These are phyloP conservation scores for Chrysoporthe deuterocubensis DNA, from an alignment of 2,329 filamentous ascomycete genomes.

Conservation along the genomic window DNA sequence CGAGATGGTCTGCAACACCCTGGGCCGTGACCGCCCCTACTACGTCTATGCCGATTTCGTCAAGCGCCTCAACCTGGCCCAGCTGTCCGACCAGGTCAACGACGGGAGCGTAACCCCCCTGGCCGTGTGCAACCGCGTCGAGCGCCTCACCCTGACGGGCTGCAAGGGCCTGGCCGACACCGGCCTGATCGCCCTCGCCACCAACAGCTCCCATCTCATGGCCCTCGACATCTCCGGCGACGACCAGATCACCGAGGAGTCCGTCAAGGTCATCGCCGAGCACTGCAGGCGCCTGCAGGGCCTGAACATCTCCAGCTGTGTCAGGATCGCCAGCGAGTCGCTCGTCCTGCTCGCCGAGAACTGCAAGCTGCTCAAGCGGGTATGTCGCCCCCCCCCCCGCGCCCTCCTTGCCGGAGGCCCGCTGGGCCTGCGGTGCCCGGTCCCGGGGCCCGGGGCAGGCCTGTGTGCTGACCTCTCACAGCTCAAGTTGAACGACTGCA, in stretches of 20 bases:
- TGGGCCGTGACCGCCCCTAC: slow-evolving; percentile 73
- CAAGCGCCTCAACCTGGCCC: slow-evolving; percentile 87
- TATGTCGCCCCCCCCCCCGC: slow-evolving; percentile 46
- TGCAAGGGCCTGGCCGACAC: slow-evolving; percentile 84
- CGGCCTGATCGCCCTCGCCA: slow-evolving; percentile 78
- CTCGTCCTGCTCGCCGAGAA: slow-evolving; percentile 78
- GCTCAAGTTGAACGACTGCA: slow-evolving; percentile 93
- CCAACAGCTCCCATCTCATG: slow-evolving; percentile 78
- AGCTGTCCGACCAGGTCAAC: slow-evolving; percentile 74
- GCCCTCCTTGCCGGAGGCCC: background rate
- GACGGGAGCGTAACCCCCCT: slow-evolving; percentile 88
- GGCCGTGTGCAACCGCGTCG: slow-evolving; percentile 83
- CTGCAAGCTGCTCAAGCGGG: slow-evolving; percentile 85
- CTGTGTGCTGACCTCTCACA: slow-evolving; percentile 40
- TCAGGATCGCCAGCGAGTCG: slow-evolving; percentile 82
- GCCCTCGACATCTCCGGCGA: slow-evolving; percentile 89
- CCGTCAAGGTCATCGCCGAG: slow-evolving; percentile 75
- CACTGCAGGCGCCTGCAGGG: slow-evolving; percentile 88
- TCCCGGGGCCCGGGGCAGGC: background rate
- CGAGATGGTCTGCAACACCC: slow-evolving; percentile 77
- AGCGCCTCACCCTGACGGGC: slow-evolving; percentile 89
- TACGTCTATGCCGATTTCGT: slow-evolving; percentile 91
- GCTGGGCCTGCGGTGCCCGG: background rate
- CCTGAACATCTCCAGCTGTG: slow-evolving; percentile 88
- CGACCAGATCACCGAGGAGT: slow-evolving; percentile 81